Base-by-base conservation (phyloP, 2,329 filamentous ascomycete genomes). In the Aspergillus pseudoterreus region DNA sequence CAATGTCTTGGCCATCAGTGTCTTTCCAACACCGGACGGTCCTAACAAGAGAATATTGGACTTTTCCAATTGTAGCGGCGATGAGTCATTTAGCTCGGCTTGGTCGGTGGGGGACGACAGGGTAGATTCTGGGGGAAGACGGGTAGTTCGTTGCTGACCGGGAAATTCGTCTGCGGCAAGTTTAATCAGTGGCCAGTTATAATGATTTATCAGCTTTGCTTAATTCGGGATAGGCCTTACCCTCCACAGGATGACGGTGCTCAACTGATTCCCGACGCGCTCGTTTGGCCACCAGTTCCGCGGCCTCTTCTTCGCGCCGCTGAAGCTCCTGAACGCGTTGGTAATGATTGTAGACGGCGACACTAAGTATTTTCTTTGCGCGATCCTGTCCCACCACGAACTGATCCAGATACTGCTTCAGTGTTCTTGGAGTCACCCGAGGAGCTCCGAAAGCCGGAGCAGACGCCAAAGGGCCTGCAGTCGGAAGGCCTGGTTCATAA, bases 341-440 rank as follows among this genome's bases (percentile, higher is more conserved):
- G 67, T 97, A 96, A 69, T 99, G 94, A 66, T 97, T 96, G 75
- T 95, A 96, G 24, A 99, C 88, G 6, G 92, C 91, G 3, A 92
- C 87, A 57, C 90, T 94, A 57, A 97, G 84, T 12, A 92, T 89
- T 71, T 95, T 95, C 78, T 99, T 78, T 24, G 94, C 91, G 53
- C 90, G 84, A 59, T 96, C 90, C 71, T 99, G 94, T 38, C 92
- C 94, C 4, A 99, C 92, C 1, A 99, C 92, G 68, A 95, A 99
- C 66, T 94, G 88, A 68, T 99, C 94, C 30, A 97, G 84, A 63
- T 94, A 88, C 65, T 90, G 85, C 77, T 97, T 96, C 62, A 99
- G 78, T 61, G 77, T 73, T 59, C 78, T 80, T 6, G 84, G 84
- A 9, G 83, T 86, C 48, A 86, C 75, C 47, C 76, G 76, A 30